Base-by-base conservation (phyloP, 2,329 filamentous ascomycete genomes). In the Coniella vitis region DNA sequence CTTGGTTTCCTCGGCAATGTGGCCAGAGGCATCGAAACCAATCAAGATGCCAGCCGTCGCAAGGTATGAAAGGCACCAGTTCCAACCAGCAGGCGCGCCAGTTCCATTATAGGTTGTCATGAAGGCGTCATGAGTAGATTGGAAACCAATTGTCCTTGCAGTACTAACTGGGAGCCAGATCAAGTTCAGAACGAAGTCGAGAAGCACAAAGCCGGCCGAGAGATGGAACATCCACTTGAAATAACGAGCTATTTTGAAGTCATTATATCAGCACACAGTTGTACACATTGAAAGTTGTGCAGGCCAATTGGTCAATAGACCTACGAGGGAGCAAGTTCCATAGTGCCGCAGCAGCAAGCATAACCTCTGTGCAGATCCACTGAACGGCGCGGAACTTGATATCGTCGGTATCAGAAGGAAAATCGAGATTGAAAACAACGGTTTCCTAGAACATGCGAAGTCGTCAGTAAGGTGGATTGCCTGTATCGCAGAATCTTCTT, bases 1-100 rank as follows among this genome's bases (percentile, higher is more conserved):
- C 60, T 79, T 77, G 2, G 78, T 82, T 58, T 81, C 78, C 55
- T 82, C 78, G 1, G 76, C 76, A 22, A 82, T 75, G 54, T 81
- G 78, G 2, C 78, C 78, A 1, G 74, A 77, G 0, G 78, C 78
- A 60, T 82, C 78, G 47, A 79, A 81, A 2, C 78, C 78, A 45
- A 82, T 79, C 48, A 82, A 57, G 36, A 81, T 73, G 36, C 78
- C 78, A 7, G 78, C 78, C 1, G 78, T 81, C 1, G 78, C 77
- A 21, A 79, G 71, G 59, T 78, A 82, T 4, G 75, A 79, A 3
- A 82, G 68, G 62, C 78, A 80, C 78, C 78, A 81, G 57, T 82
- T 81, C 78, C 78, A 81, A 3, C 71, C 77, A 1, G 70, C 66
- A 0, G 78, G 75, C 1, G 74, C 73, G 10, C 73, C 74, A 10